Evolutionary conservation across 2,329 filamentous ascomycete species (phyloP), one percentile per base, ranked within the genome.

Genomic region (Whalleya microplaca): DNA sequence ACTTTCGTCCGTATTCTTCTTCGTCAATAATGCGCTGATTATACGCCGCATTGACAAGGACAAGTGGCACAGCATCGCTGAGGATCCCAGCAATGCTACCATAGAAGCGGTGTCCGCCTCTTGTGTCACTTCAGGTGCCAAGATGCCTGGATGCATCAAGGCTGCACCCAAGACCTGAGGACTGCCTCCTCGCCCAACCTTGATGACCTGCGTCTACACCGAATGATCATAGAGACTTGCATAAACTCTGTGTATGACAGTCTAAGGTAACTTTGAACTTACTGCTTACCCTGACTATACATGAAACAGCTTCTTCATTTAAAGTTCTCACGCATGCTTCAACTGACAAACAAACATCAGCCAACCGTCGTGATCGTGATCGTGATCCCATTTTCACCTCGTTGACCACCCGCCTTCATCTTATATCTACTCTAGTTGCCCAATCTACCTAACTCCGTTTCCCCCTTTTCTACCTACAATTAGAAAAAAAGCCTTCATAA

Each of bases 101-200:
- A 14, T 37, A 37, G 10, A 3, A 37, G 10, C 32, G 32, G 32
- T 14, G 32, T 37, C 32, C 56, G 40, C 47, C 48, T 29, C 37
- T 50, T 53, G 54, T 57, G 48, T 10, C 40, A 54, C 54, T 49
- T 57, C 23, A 44, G 51, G 48, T 57, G 58, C 58, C 54, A 60
- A 57, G 56, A 41, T 57, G 58, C 58, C 54, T 57, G 55, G 56
- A 41, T 58, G 53, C 32, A 37, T 37, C 32, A 37, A 16, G 14
- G 3, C 32, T 37, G 32, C 32, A 37, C 4, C 32, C 32, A 37
- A 37, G 32, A 37, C 32, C 32, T 37, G 32, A 37, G 14, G 32
- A 37, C 7, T 37, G 3, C 3, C 4, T 37, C 9, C 14, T 37
- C 5, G 3, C 32, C 3, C 32, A 37, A 3, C 6, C 32, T 37